phyloP scores from a whole-genome alignment of 495 filamentous ascomycete species.

The Podospora didyma region DNA sequence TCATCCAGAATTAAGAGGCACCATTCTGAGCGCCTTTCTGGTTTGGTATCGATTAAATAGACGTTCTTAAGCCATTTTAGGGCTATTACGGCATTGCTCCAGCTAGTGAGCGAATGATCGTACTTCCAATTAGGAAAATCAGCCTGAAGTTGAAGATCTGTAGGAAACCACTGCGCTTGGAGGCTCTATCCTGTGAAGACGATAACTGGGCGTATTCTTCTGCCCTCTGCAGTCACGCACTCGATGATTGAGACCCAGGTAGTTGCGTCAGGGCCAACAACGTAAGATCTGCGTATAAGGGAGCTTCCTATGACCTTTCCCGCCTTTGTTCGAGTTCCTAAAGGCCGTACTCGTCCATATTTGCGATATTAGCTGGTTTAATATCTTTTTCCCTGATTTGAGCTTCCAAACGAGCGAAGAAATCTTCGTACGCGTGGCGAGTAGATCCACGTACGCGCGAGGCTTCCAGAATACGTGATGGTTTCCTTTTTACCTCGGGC shows the following conservation, averaged over 20 bases:
- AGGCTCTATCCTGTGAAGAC: not conserved
- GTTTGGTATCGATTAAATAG: conserved; percentile 1
- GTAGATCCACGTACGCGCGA: not conserved
- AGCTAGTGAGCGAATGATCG: conserved; percentile 1
- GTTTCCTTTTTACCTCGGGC: not conserved
- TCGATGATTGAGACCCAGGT: conserved; percentile 6
- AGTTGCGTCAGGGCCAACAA: not conserved
- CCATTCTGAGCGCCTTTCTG: not conserved
- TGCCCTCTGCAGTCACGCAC: not conserved
- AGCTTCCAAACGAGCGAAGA: not conserved
- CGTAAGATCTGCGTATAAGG: not conserved
- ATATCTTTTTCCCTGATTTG: not conserved
- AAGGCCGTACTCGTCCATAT: not conserved
- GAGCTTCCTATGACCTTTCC: not conserved
- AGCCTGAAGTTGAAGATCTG: not conserved
- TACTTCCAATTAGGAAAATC: not conserved
- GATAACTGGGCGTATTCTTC: not conserved
- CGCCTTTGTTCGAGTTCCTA: not conserved
- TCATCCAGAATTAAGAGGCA: not conserved
- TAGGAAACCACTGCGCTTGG: conserved; percentile 1
- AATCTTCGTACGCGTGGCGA: not conserved
- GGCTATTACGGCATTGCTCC: not conserved
- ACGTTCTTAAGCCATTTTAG: conserved; percentile 1
- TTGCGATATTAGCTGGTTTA: not conserved
- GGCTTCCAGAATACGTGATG: not conserved